Evolutionary conservation across 169 alveolate genomes (phyloP).

Genomic region (Prorocentrum cordatum): DNA sequence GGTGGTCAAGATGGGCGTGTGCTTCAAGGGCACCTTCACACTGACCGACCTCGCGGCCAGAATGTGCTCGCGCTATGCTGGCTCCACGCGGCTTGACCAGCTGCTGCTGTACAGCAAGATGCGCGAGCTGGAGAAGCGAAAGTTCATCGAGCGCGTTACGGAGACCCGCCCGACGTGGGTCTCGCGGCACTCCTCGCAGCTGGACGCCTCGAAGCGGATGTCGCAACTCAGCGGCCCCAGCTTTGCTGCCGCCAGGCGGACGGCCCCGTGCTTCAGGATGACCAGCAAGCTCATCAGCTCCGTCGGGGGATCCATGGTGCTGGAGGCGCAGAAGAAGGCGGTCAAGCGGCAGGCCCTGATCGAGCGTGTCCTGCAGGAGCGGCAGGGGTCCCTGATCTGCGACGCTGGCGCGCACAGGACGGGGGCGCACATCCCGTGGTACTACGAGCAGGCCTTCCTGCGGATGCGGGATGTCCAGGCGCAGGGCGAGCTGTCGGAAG

Average conservation of each 20-base stretch:
- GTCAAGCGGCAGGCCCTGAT: constrained; percentile 66
- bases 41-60: constrained; percentile 57
- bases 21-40: constrained; percentile 51
- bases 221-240: too few species aligned
- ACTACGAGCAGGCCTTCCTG: constrained; percentile 51
- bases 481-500: too few species aligned
- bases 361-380: background rate
- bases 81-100: too few species aligned
- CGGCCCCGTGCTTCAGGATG: constrained; percentile 37
- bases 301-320: constrained; percentile 50
- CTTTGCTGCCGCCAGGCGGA: too few species aligned
- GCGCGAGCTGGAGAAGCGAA: too few species aligned
- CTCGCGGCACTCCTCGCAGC: too few species aligned
- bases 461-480: too few species aligned
- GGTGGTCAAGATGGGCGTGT: constrained; percentile 55
- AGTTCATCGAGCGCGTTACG: too few species aligned
- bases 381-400: background rate
- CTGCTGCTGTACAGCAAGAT: too few species aligned
- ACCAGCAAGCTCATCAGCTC: constrained; percentile 40
- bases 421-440: constrained; percentile 58
- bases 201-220: too few species aligned
- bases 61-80: too few species aligned
- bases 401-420: background rate
- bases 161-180: too few species aligned
- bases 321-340: constrained; percentile 56